Percentiles rank a stretch among this genome's conserved stretches.
Conservation (phyloP, 2,329 filamentous ascomycete genomes). For the Beauveria scarabaeidicola region DNA sequence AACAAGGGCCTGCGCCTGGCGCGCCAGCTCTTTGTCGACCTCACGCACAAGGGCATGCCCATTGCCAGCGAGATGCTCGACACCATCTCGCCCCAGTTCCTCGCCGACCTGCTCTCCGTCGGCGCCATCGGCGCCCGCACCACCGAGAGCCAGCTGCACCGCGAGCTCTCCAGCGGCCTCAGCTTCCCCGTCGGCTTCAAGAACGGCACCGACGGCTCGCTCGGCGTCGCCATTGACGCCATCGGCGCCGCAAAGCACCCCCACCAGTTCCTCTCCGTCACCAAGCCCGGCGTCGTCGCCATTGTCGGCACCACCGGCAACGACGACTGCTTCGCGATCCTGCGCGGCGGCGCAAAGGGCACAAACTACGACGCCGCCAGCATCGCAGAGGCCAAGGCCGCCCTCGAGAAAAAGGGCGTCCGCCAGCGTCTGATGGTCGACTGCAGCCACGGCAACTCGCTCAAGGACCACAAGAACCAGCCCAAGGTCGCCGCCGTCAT, state of each 20-base stretch:
- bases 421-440: constrained; percentile 86
- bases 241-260: constrained; percentile 85
- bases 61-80: constrained; percentile 98
- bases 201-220: constrained; percentile 92
- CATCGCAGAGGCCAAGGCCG: constrained; percentile 74
- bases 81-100: constrained; percentile 96
- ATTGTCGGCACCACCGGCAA: constrained; percentile 92
- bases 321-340: constrained; percentile 93
- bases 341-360: constrained; percentile 82
- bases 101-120: constrained; percentile 89
- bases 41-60: constrained; percentile 81
- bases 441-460: constrained; percentile 90
- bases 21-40: constrained; percentile 86
- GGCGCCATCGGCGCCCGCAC: constrained; percentile 94
- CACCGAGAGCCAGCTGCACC: constrained; percentile 92
- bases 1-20: constrained; percentile 94
- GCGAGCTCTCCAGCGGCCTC: constrained; percentile 87
- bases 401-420: constrained; percentile 65
- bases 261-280: constrained; percentile 97
- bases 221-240: constrained; percentile 88
- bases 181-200: constrained; percentile 99
- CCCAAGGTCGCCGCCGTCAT: constrained; percentile 80
- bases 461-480: constrained; percentile 96
- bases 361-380: constrained; percentile 88
- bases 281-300: constrained; percentile 90